phyloP scores from a whole-genome alignment of 139 green algal genomes.

The Tetradesmus obliquus region DNA sequence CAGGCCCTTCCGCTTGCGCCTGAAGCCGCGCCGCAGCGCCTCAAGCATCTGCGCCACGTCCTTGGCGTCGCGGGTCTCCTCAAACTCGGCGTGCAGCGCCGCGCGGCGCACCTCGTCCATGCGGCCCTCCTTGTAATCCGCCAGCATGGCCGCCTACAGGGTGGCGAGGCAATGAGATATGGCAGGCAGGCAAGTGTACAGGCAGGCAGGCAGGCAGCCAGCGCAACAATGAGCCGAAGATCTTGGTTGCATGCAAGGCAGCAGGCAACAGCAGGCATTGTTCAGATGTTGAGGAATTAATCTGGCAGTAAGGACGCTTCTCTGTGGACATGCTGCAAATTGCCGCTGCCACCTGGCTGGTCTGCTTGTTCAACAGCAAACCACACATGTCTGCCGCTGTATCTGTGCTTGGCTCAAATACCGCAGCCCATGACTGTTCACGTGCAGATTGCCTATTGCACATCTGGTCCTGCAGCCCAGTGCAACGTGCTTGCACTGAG shows the following conservation, averaged over 20 bases:
- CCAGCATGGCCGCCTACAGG: conserved; percentile 36
- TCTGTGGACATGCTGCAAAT: too few relatives aligned
- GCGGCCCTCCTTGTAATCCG: conserved; percentile 6
- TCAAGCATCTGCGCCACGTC: conserved; percentile 36
- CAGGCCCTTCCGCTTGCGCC: conserved; percentile 3
- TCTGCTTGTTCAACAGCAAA: too few relatives aligned
- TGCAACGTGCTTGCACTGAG: neutral
- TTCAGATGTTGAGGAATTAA: too few relatives aligned
- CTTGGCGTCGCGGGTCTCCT: conserved; percentile 4
- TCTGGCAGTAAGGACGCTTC: too few relatives aligned
- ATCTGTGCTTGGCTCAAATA: too few relatives aligned
- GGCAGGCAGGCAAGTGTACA: too few relatives aligned
- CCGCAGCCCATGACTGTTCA: too few relatives aligned
- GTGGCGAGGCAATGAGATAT: neutral
- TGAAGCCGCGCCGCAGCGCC: conserved; percentile 38
- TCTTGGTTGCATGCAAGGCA: neutral
- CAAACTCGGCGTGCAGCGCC: conserved; percentile 15
- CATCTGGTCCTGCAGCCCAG: too few relatives aligned
- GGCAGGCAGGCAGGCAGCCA: neutral
- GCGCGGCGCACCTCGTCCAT: conserved; percentile 26
- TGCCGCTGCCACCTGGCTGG: too few relatives aligned
- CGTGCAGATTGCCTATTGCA: too few relatives aligned
- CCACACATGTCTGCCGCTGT: too few relatives aligned
- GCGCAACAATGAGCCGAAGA: neutral
- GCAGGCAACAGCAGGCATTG: neutral